These are phyloP conservation scores for Liriodendron chinense DNA, from an alignment of 164 flowering plant genomes.

Conservation along the genomic window DNA sequence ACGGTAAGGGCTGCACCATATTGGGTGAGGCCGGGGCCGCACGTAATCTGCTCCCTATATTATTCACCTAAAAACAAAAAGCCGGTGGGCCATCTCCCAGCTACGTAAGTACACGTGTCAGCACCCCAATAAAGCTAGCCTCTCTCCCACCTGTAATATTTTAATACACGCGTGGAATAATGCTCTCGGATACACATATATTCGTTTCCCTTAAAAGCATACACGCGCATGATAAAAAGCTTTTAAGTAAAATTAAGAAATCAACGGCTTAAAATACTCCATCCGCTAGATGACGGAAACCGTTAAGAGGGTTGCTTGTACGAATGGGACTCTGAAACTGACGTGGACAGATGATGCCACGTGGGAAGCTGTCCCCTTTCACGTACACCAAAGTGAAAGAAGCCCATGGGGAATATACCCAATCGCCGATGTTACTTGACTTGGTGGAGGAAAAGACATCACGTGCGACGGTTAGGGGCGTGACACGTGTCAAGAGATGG, in stretches of 20 bases:
- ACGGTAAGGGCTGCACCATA: too few relatives aligned
- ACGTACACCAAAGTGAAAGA: background rate
- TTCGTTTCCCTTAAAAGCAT: conserved; percentile 7
- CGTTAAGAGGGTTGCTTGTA: background rate
- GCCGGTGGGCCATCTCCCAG: too few relatives aligned
- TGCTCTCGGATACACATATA: background rate
- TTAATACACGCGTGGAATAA: conserved; percentile 3
- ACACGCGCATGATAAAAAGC: background rate
- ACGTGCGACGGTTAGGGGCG: background rate
- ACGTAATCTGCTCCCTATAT: too few relatives aligned
- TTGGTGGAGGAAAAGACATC: background rate
- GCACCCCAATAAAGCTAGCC: background rate
- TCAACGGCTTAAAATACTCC: background rate
- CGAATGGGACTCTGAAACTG: background rate
- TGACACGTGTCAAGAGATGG: background rate
- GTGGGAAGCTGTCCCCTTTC: background rate
- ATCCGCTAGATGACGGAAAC: background rate
- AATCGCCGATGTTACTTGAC: background rate
- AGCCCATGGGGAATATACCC: background rate
- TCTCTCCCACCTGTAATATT: background rate
- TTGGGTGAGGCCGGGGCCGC: too few relatives aligned
- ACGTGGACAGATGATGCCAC: conserved; percentile 1
- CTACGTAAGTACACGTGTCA: background rate
- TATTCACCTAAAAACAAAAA: too few relatives aligned
- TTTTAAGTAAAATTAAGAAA: background rate